Evolutionary conservation across 495 filamentous ascomycete genomes (phyloP).

Genomic region (Aspergillus wentii): DNA sequence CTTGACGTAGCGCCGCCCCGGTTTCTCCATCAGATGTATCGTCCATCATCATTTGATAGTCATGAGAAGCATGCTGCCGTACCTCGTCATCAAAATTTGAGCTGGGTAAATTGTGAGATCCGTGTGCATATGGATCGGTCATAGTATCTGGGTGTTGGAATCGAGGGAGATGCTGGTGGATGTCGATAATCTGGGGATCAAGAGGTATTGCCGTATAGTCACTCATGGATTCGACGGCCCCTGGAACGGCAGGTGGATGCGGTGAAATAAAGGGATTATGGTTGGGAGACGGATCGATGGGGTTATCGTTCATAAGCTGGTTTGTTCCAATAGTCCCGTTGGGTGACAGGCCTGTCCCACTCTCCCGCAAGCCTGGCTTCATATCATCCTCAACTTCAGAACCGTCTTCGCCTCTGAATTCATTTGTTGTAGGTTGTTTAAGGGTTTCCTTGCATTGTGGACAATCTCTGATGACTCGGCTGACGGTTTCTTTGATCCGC

Average conservation of each 20-base stretch:
- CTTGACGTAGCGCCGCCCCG: constrained; percentile 25
- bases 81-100: constrained; percentile 37
- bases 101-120: constrained; percentile 21
- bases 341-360: constrained; percentile 7
- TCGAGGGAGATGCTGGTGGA: constrained; percentile 34
- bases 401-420: constrained; percentile 21
- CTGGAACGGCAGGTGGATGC: constrained; percentile 22
- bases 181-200: constrained; percentile 42
- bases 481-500: constrained; percentile 97
- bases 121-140: constrained; percentile 28
- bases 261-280: constrained; percentile 32
- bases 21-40: constrained; percentile 33
- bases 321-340: constrained; percentile 17
- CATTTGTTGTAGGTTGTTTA: constrained; percentile 45
- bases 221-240: constrained; percentile 29
- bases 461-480: constrained; percentile 89
- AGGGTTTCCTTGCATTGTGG: constrained; percentile 79
- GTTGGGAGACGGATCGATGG: constrained; percentile 18
- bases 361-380: no score
- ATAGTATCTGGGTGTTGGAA: constrained; percentile 36
- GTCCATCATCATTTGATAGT: constrained; percentile 44
- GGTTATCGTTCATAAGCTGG: constrained; percentile 28
- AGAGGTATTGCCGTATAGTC: constrained; percentile 38
- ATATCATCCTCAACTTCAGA: constrained; percentile 20
- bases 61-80: constrained; percentile 33